Percentiles rank a stretch among this genome's conserved stretches.
These are phyloP conservation scores for Plasmodium cynomolgi DNA, from an alignment of 169 alveolate genomes.

Conservation along the genomic window DNA sequence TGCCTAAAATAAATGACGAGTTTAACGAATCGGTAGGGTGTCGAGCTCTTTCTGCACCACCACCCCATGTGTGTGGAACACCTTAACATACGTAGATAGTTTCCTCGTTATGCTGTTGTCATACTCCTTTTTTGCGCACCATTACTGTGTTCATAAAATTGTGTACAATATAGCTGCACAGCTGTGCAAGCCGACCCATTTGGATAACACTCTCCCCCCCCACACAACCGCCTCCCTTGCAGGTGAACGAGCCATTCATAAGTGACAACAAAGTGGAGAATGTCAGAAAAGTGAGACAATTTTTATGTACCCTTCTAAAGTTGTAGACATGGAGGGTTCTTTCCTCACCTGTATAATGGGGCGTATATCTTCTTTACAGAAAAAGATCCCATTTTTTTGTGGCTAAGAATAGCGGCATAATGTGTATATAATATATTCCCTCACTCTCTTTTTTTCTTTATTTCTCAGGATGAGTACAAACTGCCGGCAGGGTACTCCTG, in stretches of 20 bases:
- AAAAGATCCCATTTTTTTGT: not conserved
- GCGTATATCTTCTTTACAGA: not conserved
- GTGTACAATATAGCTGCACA: not conserved
- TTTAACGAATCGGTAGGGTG: slow-evolving; percentile 67
- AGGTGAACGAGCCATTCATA: slow-evolving; percentile 75
- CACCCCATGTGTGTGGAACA: not conserved
- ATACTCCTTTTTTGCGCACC: not conserved
- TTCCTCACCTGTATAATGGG: not conserved
- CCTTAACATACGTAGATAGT: not conserved
- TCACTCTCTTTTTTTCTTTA: slow-evolving; percentile 25
- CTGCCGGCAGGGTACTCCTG: slow-evolving; percentile 95
- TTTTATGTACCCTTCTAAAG: not conserved
- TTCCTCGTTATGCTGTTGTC: not conserved
- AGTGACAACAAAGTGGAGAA: slow-evolving; percentile 72
- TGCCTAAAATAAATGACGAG: slow-evolving; percentile 90
- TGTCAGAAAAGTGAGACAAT: slow-evolving; percentile 31
- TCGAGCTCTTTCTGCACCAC: not conserved
- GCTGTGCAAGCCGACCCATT: not conserved
- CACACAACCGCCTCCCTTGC: slow-evolving; percentile 9
- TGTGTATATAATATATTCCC: not conserved
- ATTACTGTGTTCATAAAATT: not conserved
- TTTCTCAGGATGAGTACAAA: slow-evolving; percentile 86
- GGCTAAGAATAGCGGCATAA: not conserved
- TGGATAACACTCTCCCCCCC: too few species aligned
- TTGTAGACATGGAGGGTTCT: slow-evolving; percentile 7